phyloP scores from a whole-genome alignment of 352 stramenopile species.

The Pythium insidiosum region DNA sequence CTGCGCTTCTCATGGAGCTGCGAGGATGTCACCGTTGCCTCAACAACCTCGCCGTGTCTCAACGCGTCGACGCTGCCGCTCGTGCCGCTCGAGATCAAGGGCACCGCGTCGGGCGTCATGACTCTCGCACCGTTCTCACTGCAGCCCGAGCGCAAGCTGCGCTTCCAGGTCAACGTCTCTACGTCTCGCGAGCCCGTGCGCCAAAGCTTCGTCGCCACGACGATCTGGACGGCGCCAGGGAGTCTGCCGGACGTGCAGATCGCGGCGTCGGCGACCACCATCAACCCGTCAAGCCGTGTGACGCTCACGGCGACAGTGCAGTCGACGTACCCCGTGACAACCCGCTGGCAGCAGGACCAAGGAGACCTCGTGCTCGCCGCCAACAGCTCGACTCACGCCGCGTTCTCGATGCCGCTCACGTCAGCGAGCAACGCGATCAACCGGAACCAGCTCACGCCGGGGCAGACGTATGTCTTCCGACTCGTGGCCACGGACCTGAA shows the following conservation, averaged over 20 bases:
- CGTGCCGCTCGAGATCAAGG: background rate
- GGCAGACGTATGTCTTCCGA: constrained; percentile 61
- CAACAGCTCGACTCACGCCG: constrained; percentile 20
- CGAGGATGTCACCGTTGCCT: constrained; percentile 21
- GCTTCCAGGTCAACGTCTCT: constrained; percentile 34
- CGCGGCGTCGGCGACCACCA: constrained; percentile 19
- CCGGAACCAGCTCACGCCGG: constrained; percentile 43
- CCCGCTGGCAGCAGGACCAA: constrained; percentile 42
- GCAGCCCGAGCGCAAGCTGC: constrained; percentile 23
- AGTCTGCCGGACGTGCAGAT: constrained; percentile 36
- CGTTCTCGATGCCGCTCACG: constrained; percentile 49
- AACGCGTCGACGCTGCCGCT: constrained; percentile 7
- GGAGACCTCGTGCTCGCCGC: constrained; percentile 37
- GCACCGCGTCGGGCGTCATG: constrained; percentile 13
- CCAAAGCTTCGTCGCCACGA: constrained; percentile 14
- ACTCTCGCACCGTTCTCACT: constrained; percentile 39
- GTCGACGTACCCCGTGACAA: constrained; percentile 57
- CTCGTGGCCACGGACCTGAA: constrained; percentile 44
- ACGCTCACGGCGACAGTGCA: constrained; percentile 22
- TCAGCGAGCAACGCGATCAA: constrained; percentile 41
- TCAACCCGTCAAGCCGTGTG: constrained; percentile 41
- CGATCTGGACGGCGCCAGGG: constrained; percentile 37
- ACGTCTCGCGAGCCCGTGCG: background rate
- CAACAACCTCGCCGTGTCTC: constrained; percentile 7
- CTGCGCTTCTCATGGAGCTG: constrained; percentile 49